These are phyloP conservation scores for Saraca asoca DNA, from an alignment of 331 rosid genomes.

Conservation along the genomic window DNA sequence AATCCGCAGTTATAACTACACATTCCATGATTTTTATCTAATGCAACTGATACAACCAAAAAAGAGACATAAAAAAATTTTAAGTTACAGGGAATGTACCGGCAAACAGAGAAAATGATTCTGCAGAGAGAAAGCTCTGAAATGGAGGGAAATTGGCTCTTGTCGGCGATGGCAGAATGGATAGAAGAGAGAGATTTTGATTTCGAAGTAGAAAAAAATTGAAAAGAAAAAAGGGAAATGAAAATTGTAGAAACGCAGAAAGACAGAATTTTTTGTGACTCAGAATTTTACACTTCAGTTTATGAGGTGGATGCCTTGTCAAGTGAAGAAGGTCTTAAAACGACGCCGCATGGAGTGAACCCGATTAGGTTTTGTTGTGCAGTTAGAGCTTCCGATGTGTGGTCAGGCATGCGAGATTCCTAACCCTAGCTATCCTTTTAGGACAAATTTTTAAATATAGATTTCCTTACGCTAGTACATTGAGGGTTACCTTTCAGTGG, in stretches of 20 bases:
- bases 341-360: slow-evolving; percentile 39
- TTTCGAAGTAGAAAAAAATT: slow-evolving; percentile 1
- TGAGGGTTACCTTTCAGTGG: too few species aligned
- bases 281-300: slow-evolving; percentile 37
- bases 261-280: slow-evolving; percentile 35
- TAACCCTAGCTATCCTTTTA: too few species aligned
- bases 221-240: background rate
- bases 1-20: background rate
- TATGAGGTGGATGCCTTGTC: slow-evolving; percentile 43
- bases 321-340: background rate
- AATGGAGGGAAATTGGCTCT: slow-evolving; percentile 39
- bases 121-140: slow-evolving; percentile 37
- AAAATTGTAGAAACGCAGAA: background rate
- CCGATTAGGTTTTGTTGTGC: slow-evolving; percentile 7
- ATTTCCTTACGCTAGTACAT: too few species aligned
- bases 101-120: slow-evolving; percentile 22
- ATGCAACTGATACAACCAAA: slow-evolving; percentile 29
- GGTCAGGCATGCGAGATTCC: too few species aligned
- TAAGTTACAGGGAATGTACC: slow-evolving; percentile 16
- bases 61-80: too few species aligned
- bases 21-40: background rate
- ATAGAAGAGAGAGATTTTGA: slow-evolving; percentile 17
- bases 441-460: too few species aligned
- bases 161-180: slow-evolving; percentile 34
- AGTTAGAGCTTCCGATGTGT: too few species aligned